Percentiles rank a stretch among this genome's conserved stretches.
Evolutionary conservation across 2,329 filamentous ascomycete species (phyloP).

Genomic region (Fusarium sp.): DNA sequence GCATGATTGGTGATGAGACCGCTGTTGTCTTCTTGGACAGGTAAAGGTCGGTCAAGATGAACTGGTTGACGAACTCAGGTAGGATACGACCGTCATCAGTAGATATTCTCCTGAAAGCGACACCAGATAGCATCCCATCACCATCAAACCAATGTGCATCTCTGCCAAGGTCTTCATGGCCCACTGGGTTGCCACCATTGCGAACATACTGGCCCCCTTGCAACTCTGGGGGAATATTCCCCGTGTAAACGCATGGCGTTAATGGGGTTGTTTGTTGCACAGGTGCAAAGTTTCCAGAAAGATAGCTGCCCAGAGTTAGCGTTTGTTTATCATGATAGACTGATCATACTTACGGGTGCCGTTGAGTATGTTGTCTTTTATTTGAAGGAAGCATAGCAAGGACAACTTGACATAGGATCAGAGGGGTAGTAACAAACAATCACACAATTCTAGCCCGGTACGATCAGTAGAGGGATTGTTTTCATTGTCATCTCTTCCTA

Average conservation of each 20-base stretch:
- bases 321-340: constrained; percentile 51
- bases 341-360: constrained; percentile 11
- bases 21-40: constrained; percentile 60
- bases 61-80: constrained; percentile 77
- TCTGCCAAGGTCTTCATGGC: constrained; percentile 69
- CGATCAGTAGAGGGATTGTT: not conserved
- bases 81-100: constrained; percentile 53
- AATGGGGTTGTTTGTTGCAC: constrained; percentile 66
- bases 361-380: not conserved
- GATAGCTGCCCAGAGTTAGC: constrained; percentile 57
- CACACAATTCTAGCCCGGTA: not conserved
- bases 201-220: constrained; percentile 77
- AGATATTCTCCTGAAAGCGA: constrained; percentile 62
- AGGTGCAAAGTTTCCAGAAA: constrained; percentile 78
- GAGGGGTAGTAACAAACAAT: not conserved
- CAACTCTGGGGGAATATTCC: constrained; percentile 72
- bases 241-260: constrained; percentile 68
- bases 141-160: constrained; percentile 82
- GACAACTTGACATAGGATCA: not conserved
- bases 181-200: constrained; percentile 77
- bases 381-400: not conserved
- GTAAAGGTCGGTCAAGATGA: constrained; percentile 75
- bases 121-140: constrained; percentile 79
- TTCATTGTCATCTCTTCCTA: not conserved
- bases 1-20: constrained; percentile 69